Evolutionary conservation across 2,329 filamentous ascomycete genomes (phyloP).

Genomic region (Ophiocordyceps robertsii): DNA sequence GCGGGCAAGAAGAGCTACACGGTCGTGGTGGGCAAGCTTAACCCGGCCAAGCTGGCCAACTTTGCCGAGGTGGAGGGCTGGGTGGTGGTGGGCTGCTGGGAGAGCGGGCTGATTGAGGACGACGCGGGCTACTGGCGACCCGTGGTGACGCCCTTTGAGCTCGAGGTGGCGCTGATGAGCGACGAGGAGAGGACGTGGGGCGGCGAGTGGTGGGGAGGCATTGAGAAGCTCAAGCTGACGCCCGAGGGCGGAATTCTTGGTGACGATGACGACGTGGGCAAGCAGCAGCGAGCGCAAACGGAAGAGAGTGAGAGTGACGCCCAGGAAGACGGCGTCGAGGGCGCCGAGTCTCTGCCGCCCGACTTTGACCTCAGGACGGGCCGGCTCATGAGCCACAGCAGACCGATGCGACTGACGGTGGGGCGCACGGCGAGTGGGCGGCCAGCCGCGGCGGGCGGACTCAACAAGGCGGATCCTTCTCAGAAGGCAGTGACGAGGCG

Average conservation of each 20-base stretch:
- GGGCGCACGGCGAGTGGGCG: conserved; percentile 2
- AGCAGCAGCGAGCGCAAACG: conserved; percentile 1
- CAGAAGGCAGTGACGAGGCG: conserved; percentile 41
- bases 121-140: conserved; percentile 72
- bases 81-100: conserved; percentile 98
- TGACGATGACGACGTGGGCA: conserved; percentile 12
- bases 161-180: conserved; percentile 61
- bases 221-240: conserved; percentile 47
- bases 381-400: conserved; percentile 62
- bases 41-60: conserved; percentile 90
- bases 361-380: conserved; percentile 90
- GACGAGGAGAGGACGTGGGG: conserved; percentile 76
- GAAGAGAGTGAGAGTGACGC: conserved; percentile 19
- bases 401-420: conserved; percentile 50
- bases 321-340: conserved; percentile 30
- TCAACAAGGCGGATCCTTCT: too few species aligned
- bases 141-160: conserved; percentile 89
- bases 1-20: conserved; percentile 93
- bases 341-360: conserved; percentile 65
- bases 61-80: conserved; percentile 92
- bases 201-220: conserved; percentile 78
- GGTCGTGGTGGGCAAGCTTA: conserved; percentile 92
- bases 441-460: too few species aligned
- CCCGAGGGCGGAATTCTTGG: conserved; percentile 16
- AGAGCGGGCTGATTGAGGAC: conserved; percentile 83